Percentiles rank a stretch among this genome's conserved stretches.
phyloP scores from a whole-genome alignment of 2,329 filamentous ascomycete genomes.

The Diaporthe australafricana region DNA sequence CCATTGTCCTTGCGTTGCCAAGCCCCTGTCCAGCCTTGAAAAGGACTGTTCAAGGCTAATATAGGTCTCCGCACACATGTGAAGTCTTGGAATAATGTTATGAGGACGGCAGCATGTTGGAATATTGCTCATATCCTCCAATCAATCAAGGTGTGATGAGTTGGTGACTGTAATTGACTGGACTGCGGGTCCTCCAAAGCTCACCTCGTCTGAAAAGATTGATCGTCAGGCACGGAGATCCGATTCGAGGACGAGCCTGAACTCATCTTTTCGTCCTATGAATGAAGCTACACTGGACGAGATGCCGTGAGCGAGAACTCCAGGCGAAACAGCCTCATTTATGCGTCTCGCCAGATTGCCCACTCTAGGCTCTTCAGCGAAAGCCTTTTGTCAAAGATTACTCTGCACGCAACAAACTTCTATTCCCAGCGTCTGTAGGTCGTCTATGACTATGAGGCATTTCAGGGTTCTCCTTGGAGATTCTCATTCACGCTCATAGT shows the following conservation, averaged over 20 bases:
- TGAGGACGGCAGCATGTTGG: background rate
- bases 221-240: background rate
- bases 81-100: background rate
- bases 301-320: background rate
- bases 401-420: background rate
- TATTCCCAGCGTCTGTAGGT: background rate
- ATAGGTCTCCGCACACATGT: background rate
- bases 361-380: background rate
- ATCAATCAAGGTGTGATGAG: background rate
- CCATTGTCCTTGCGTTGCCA: too few species aligned
- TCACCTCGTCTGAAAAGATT: background rate
- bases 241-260: background rate
- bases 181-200: background rate
- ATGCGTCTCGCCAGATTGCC: background rate
- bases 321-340: background rate
- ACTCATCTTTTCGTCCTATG: background rate
- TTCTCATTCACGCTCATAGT: too few species aligned
- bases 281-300: slow-evolving; percentile 1
- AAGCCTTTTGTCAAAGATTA: background rate
- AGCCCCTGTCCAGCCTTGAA: background rate
- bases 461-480: background rate
- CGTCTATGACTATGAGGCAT: too few species aligned
- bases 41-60: too few species aligned
- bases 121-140: background rate
- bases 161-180: background rate